Base-by-base conservation (phyloP, 2,329 filamentous ascomycete genomes). In the Cordyceps fumosorosea region DNA sequence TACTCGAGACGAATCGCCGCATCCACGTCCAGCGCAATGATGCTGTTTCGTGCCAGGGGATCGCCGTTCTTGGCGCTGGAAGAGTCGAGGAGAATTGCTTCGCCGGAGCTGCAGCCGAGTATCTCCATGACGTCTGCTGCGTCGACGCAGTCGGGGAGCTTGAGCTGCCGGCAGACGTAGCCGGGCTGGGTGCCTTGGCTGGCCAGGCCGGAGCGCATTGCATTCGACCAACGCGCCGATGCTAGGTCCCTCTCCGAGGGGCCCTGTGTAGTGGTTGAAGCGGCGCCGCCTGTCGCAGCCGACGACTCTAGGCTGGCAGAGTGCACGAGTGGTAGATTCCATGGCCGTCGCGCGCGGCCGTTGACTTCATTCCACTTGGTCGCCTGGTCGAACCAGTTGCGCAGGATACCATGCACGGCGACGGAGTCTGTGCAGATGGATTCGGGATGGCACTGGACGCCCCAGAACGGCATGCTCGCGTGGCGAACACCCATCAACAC, bases 391-490 rank as follows among this genome's bases (percentile, higher is more conserved):
- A 92, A 95, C 91, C 92, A 96, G 69, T 90, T 91, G 56, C 74
- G 74, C 42, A 96, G 79, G 29, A 96, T 79, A 16, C 77, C 76
- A 22, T 81, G 83, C 1, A 89, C 87, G 64, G 83, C 81, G 3
- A 79, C 75, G 0, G 59, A 55, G 45, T 90, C 89, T 4, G 92
- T 96, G 72, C 91, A 96, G 16, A 91, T 84, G 0, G 91, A 96
- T 73, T 97, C 92, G 0, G 92, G 92, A 70, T 96, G 92, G 68
- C 95, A 96, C 70, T 96, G 93, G 20, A 96, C 80, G 0, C 89
- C 93, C 87, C 89, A 96, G 65, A 93, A 89, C 0, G 93, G 92
- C 66, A 85, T 87, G 1, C 66, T 70, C 20, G 72, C 75, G 72
- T 96, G 91, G 65, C 81, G 84, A 18, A 88, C 85, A 0, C 84